Evolutionary conservation across 2,329 filamentous ascomycete species (phyloP).

Genomic region (Ramularia collo-cygni): DNA sequence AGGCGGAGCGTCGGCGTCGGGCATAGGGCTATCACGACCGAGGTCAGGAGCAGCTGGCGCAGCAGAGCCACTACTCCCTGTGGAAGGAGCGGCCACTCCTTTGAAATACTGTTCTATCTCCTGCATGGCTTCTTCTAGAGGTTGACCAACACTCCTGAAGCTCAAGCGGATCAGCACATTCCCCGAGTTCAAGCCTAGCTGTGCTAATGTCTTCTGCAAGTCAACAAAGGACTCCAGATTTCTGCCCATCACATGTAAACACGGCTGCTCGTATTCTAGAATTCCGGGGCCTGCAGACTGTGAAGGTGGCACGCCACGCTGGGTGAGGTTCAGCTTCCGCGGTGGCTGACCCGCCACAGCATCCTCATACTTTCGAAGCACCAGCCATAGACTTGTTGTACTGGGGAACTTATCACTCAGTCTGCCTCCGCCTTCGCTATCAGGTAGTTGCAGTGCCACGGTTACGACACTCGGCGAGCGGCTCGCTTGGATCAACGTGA

Average conservation of each 20-base stretch:
- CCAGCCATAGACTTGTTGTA: constrained; percentile 79
- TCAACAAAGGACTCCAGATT: constrained; percentile 71
- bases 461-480: constrained; percentile 79
- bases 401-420: constrained; percentile 81
- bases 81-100: constrained; percentile 28
- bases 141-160: constrained; percentile 69
- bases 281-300: constrained; percentile 57
- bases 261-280: constrained; percentile 80
- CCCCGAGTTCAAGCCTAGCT: constrained; percentile 80
- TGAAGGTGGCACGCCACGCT: constrained; percentile 63
- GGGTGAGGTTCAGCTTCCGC: constrained; percentile 68
- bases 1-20: constrained; percentile 8
- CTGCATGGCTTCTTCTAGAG: constrained; percentile 76
- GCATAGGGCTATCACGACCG: constrained; percentile 21
- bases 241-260: constrained; percentile 74
- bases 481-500: constrained; percentile 83
- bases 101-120: constrained; percentile 74
- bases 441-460: constrained; percentile 79
- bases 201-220: constrained; percentile 80
- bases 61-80: constrained; percentile 21
- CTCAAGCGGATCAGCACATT: constrained; percentile 70
- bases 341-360: constrained; percentile 44
- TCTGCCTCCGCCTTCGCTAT: constrained; percentile 60
- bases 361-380: constrained; percentile 85
- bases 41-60: constrained; percentile 10